Evolutionary conservation across 345 rosid species (phyloP).

Genomic region (Ceriops decandra): DNA sequence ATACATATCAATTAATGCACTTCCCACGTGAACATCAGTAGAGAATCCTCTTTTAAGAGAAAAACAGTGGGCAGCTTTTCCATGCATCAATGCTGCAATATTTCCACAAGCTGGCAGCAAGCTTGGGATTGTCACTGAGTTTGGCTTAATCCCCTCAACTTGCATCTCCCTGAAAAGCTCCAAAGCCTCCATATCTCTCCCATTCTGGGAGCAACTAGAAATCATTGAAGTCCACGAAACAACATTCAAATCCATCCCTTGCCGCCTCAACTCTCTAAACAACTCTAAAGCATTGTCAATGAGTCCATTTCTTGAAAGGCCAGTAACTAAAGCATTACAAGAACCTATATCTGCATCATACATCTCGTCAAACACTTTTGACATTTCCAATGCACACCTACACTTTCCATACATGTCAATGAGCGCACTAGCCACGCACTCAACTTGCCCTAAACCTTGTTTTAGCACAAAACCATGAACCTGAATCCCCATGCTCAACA

Average conservation of each 20-base stretch:
- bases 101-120: constrained; percentile 66
- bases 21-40: constrained; percentile 51
- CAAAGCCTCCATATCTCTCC: constrained; percentile 60
- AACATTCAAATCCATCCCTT: constrained; percentile 46
- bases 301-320: constrained; percentile 54
- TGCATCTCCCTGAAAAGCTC: constrained; percentile 65
- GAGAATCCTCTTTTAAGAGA: constrained; percentile 40
- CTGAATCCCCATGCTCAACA: constrained; percentile 43
- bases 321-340: constrained; percentile 56
- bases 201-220: constrained; percentile 56
- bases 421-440: constrained; percentile 43
- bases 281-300: constrained; percentile 43
- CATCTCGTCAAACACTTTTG: constrained; percentile 33
- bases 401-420: constrained; percentile 61
- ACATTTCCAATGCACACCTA: constrained; percentile 35
- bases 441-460: constrained; percentile 37
- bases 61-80: constrained; percentile 58
- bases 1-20: constrained; percentile 76
- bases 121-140: constrained; percentile 61
- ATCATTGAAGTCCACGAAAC: constrained; percentile 68
- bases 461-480: constrained; percentile 46
- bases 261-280: constrained; percentile 37
- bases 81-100: constrained; percentile 59
- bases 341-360: constrained; percentile 42
- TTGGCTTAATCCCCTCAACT: constrained; percentile 47